Conservation (phyloP, 805 yeast genomes). For the Hanseniaspora meyeri region DNA sequence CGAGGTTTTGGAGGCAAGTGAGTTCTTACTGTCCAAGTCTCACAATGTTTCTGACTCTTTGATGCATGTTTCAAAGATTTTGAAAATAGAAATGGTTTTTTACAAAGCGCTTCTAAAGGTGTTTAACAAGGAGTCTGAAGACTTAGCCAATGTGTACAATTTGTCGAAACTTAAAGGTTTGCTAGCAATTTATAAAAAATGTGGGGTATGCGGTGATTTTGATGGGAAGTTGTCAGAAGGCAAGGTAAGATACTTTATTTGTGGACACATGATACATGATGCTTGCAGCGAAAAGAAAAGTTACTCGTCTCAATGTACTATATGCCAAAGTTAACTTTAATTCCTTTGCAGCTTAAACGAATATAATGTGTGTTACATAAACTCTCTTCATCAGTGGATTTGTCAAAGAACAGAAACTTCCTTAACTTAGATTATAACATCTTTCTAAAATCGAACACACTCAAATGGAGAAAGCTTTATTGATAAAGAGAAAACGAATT, state of each 20-base stretch:
- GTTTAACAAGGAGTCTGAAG: slow-evolving; percentile 44
- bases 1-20: slow-evolving; percentile 40
- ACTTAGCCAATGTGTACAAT: slow-evolving; percentile 34
- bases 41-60: slow-evolving; percentile 50
- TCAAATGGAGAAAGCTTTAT: background rate
- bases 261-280: slow-evolving; percentile 8
- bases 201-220: slow-evolving; percentile 49
- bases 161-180: slow-evolving; percentile 46
- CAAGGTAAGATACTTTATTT: slow-evolving; percentile 2
- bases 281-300: background rate
- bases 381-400: too few relatives aligned
- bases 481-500: background rate
- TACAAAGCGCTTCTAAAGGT: slow-evolving; percentile 40
- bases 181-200: slow-evolving; percentile 42
- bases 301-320: background rate
- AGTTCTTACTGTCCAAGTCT: slow-evolving; percentile 37
- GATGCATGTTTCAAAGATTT: slow-evolving; percentile 51
- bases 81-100: slow-evolving; percentile 49
- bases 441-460: background rate
- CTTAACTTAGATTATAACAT: slow-evolving; percentile 14
- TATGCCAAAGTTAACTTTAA: background rate
- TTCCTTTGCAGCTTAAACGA: too few relatives aligned
- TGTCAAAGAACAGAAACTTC: background rate
- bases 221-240: slow-evolving; percentile 34
- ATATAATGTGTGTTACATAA: too few relatives aligned